Evolutionary conservation across 108 stramenopile species (phyloP).

Genomic region (Schizochytrium sp.): DNA sequence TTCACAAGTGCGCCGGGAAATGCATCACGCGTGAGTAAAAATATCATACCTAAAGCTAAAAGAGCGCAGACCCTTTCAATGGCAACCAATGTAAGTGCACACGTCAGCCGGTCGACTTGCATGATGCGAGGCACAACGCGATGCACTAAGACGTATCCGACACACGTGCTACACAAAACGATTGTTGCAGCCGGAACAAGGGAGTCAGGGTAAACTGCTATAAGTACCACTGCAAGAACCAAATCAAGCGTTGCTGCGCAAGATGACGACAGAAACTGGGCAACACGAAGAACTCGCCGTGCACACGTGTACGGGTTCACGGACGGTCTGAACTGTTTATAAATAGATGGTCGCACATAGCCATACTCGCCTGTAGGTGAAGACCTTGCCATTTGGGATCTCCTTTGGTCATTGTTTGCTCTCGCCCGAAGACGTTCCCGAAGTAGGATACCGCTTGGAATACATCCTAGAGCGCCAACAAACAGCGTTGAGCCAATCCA

Average conservation of each 20-base stretch:
- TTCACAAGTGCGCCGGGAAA: not conserved
- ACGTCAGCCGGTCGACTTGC: conserved; percentile 5
- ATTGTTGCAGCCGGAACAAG: not conserved
- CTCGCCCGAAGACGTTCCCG: not conserved
- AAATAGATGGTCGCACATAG: conserved; percentile 28
- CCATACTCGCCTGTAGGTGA: not conserved
- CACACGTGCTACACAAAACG: not conserved
- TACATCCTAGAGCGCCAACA: not conserved
- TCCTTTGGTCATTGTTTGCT: not conserved
- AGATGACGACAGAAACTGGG: conserved; percentile 8
- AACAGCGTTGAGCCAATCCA: not conserved
- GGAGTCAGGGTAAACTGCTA: conserved; percentile 4
- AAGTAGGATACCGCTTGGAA: not conserved
- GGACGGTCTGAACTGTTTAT: conserved; percentile 19
- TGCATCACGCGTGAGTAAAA: not conserved
- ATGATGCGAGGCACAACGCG: not conserved
- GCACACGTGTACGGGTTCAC: conserved; percentile 9
- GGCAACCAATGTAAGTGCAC: not conserved
- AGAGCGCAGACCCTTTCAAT: not conserved
- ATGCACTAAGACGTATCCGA: not conserved
- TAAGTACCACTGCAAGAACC: not conserved
- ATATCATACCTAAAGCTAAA: not conserved
- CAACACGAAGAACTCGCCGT: not conserved
- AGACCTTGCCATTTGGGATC: too few relatives aligned
- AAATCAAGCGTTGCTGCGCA: conserved; percentile 3